These are phyloP conservation scores for Lipomyces starkeyi DNA, from an alignment of 805 yeast species.

Conservation along the genomic window DNA sequence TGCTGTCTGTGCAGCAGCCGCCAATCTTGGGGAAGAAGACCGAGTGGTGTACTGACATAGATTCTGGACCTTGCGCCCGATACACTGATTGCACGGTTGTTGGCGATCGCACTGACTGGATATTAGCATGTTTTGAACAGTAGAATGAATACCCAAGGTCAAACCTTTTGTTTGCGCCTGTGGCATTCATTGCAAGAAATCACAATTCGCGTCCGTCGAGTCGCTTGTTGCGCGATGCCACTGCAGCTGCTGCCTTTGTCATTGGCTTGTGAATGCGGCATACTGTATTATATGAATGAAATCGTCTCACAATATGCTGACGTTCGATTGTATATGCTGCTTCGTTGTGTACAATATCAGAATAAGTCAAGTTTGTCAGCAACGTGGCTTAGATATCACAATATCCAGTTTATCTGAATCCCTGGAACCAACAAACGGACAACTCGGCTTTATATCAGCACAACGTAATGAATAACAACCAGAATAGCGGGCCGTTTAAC, in stretches of 20 bases:
- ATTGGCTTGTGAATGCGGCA: neutral
- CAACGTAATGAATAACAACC: too few relatives aligned
- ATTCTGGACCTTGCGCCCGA: conserved; percentile 26
- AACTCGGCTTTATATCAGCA: too few relatives aligned
- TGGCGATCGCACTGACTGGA: conserved; percentile 31
- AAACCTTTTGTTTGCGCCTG: conserved; percentile 35
- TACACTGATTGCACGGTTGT: conserved; percentile 35
- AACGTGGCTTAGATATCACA: neutral
- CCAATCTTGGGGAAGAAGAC: neutral
- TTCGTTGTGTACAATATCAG: too few relatives aligned
- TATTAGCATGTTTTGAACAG: neutral
- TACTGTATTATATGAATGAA: neutral
- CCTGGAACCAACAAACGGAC: neutral
- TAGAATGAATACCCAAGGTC: neutral
- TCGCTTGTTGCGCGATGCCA: neutral
- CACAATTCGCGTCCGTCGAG: conserved; percentile 26
- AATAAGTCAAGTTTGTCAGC: too few relatives aligned
- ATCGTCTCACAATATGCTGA: neutral
- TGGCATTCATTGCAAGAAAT: conserved; percentile 36
- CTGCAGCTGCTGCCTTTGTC: neutral
- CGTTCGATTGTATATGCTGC: too few relatives aligned
- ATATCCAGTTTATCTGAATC: neutral
- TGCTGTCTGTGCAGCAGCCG: neutral
- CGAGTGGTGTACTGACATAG: conserved; percentile 28
- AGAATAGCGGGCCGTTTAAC: neutral